These are phyloP conservation scores for Russula olivacea DNA, from an alignment of 768 basidiomycete species.

Conservation along the genomic window DNA sequence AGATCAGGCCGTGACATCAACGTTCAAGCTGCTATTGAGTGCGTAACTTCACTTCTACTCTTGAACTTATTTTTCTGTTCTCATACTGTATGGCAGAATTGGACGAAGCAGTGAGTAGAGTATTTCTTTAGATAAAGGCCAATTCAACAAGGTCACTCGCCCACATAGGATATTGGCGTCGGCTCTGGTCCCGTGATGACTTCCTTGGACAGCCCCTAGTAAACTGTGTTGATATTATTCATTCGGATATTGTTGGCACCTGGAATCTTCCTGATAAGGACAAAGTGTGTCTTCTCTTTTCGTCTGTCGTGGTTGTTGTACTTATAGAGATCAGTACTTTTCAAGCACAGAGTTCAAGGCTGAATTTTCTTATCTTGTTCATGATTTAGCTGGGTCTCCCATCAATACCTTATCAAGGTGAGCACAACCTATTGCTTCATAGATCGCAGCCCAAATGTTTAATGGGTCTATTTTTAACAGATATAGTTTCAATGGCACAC, in stretches of 20 bases:
- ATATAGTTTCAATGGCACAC: neutral
- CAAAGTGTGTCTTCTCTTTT: neutral
- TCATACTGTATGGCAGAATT: neutral
- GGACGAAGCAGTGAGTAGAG: conserved; percentile 11
- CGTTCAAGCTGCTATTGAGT: conserved; percentile 4
- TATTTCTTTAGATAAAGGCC: neutral
- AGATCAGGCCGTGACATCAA: neutral
- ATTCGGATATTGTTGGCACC: neutral
- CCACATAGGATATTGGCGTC: conserved; percentile 7
- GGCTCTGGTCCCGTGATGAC: neutral
- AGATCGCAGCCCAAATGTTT: neutral
- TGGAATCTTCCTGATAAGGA: conserved; percentile 8
- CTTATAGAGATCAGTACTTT: conserved; percentile 1
- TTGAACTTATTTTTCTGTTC: neutral
- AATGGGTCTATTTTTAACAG: neutral
- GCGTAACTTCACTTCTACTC: neutral
- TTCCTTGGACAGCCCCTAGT: neutral
- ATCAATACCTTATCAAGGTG: neutral
- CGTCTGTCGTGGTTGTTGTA: neutral
- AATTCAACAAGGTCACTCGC: neutral
- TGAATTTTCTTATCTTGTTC: neutral
- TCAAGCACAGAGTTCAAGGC: neutral
- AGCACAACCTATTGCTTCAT: neutral
- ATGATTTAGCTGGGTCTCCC: neutral
- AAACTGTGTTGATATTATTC: neutral